A percentile compares a stretch with the other conserved stretches of the same genome.
phyloP scores from a whole-genome alignment of 2,329 filamentous ascomycete genomes.

The Colletotrichum horii region DNA sequence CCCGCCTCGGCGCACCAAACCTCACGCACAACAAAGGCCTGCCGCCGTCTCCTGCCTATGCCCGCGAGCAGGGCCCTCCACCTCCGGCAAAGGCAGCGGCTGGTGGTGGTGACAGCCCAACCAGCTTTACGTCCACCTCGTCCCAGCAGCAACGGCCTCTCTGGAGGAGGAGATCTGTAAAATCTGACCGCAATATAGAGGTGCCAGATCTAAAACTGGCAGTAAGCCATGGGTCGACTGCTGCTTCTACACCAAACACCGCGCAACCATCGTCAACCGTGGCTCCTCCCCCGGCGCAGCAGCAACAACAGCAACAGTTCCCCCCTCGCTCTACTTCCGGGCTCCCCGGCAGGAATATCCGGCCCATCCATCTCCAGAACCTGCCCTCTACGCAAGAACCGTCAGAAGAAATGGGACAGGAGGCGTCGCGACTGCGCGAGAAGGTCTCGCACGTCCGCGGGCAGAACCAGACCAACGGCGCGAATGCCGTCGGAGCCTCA shows the following conservation, averaged over 20 bases:
- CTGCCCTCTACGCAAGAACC: background rate
- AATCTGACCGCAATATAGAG: slow-evolving; percentile 50
- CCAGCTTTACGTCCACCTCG: slow-evolving; percentile 25
- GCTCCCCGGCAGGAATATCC: slow-evolving; percentile 33
- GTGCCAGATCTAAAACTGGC: slow-evolving; percentile 55
- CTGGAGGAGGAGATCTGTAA: slow-evolving; percentile 58
- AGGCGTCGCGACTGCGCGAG: slow-evolving; percentile 34
- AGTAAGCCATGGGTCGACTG: slow-evolving; percentile 56
- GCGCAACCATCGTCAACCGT: slow-evolving; percentile 6
- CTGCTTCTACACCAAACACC: slow-evolving; percentile 31
- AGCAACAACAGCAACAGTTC: background rate
- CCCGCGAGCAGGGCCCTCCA: background rate
- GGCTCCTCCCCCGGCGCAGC: background rate
- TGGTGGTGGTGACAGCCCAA: slow-evolving; percentile 16
- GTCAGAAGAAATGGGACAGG: slow-evolving; percentile 36
- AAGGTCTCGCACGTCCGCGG: slow-evolving; percentile 9
- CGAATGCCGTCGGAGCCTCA: slow-evolving; percentile 14
- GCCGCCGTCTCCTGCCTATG: slow-evolving; percentile 11
- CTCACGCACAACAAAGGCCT: slow-evolving; percentile 17
- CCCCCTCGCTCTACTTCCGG: slow-evolving; percentile 16
- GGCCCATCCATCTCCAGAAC: slow-evolving; percentile 20
- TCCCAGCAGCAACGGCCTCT: slow-evolving; percentile 38
- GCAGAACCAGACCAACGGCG: background rate
- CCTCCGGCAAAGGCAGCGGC: background rate
- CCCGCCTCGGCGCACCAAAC: slow-evolving; percentile 1